These are phyloP conservation scores for Phytophthora idaei DNA, from an alignment of 352 stramenopile genomes.

Conservation along the genomic window DNA sequence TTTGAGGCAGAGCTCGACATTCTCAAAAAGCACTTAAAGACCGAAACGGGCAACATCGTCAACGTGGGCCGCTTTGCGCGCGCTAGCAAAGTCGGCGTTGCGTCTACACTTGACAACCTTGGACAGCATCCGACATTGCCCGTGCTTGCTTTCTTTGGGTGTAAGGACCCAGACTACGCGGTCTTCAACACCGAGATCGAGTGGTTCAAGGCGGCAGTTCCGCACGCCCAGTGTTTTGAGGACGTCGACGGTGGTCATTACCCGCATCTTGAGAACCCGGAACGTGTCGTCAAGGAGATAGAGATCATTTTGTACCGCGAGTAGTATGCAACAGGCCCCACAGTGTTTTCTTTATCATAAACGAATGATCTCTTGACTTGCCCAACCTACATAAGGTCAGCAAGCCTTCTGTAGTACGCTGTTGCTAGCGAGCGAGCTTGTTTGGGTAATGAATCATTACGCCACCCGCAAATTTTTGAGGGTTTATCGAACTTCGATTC, in stretches of 20 bases:
- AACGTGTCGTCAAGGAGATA: conserved; percentile 31
- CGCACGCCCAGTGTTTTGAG: conserved; percentile 24
- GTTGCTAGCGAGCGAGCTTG: neutral
- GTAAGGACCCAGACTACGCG: conserved; percentile 45
- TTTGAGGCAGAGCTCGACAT: conserved; percentile 37
- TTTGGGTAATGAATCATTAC: neutral
- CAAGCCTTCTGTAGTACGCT: neutral
- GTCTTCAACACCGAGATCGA: conserved; percentile 36
- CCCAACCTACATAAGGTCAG: neutral
- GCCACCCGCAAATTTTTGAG: neutral
- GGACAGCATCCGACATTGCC: conserved; percentile 6
- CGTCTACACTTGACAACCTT: conserved; percentile 22
- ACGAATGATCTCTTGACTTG: no score
- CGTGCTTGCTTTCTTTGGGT: conserved; percentile 45
- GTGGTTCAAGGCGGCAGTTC: conserved; percentile 37
- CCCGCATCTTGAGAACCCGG: conserved; percentile 38
- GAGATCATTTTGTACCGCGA: conserved; percentile 2
- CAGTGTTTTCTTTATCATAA: neutral
- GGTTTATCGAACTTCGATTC: neutral
- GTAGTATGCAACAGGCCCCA: neutral
- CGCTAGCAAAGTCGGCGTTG: conserved; percentile 35
- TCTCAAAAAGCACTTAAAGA: conserved; percentile 26
- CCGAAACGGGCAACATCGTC: conserved; percentile 25
- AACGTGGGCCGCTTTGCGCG: conserved; percentile 34
- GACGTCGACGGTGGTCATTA: conserved; percentile 41